Base-by-base conservation (phyloP, 1,284 basidiomycete species). In the Ustilago cynodontis region DNA sequence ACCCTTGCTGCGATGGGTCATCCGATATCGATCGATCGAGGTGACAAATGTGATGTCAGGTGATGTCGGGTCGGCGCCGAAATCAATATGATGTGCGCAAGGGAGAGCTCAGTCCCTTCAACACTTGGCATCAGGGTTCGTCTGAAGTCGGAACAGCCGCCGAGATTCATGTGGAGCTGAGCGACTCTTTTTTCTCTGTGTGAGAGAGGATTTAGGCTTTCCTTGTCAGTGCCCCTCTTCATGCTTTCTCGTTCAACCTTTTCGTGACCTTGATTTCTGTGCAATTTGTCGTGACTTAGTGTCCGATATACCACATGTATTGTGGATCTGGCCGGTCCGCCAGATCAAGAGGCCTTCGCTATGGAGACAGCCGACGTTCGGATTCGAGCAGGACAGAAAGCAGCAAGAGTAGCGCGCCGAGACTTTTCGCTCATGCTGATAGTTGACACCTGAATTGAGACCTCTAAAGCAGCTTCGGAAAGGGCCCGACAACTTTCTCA, bases 161-260 rank as follows among this genome's bases (percentile, higher is more conserved):
- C 57, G 22, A 49, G 29, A 52, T 47, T 45, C 6, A 60, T 60
- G 59, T 60, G 59, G 59, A 60, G 59, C 51, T 49, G 33, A 8
- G 50, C 49, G 20, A 16, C 26, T 10, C 26, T 54, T 39, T 41
- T 54, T 54, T 37, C 14, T 9, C 3, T 33, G 11, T 33, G 14
- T 9, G 7, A 10, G 35, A 37, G 9, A 52, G 3, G 16, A 6
- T 33, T 33, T 20, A 52, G 28, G 51, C 51, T 35, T 16, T 53
- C 11, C 26, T 22, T 29, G 29, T 16, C 49, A 53, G 24, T 13
- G 28, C 53, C 53, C 53, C 18, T 41, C 50, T 37, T 50, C 22
- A n/a, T 50, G 45, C 29, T 37, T 14, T 33, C 7, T 50, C 16
- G 3, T 50, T 16, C n/a, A n/a, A n/a, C n/a, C n/a, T 53, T 53